Evolutionary conservation across 139 green algal species (phyloP).

Genomic region (Astrephomene gubernaculifera): DNA sequence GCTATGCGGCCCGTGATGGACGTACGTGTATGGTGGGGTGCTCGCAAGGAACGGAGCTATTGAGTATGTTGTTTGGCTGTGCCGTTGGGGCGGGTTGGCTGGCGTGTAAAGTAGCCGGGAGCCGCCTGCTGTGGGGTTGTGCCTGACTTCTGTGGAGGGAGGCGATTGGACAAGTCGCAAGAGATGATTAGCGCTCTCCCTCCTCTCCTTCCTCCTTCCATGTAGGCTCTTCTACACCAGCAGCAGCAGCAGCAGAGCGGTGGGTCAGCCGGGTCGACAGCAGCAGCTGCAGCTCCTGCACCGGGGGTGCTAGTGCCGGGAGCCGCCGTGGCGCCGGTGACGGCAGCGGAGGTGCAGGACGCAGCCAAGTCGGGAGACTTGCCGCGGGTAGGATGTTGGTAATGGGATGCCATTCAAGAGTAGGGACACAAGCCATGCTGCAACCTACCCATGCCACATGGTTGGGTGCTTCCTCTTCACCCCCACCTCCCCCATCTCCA

Average conservation of each 20-base stretch:
- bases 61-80: background rate
- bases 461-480: background rate
- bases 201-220: background rate
- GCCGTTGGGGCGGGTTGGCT: background rate
- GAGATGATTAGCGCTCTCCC: background rate
- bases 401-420: background rate
- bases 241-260: background rate
- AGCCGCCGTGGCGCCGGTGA: background rate
- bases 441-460: background rate
- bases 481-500: background rate
- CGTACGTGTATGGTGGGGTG: background rate
- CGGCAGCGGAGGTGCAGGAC: background rate
- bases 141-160: background rate
- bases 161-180: background rate
- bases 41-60: background rate
- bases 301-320: background rate
- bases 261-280: too few relatives aligned
- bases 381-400: background rate
- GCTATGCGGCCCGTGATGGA: background rate
- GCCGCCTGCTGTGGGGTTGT: too few relatives aligned
- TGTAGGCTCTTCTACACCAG: background rate
- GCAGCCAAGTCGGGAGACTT: background rate
- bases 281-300: background rate
- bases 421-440: background rate
- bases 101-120: background rate